These are phyloP conservation scores for Arachis monticola DNA, from an alignment of 331 rosid species.

Conservation along the genomic window DNA sequence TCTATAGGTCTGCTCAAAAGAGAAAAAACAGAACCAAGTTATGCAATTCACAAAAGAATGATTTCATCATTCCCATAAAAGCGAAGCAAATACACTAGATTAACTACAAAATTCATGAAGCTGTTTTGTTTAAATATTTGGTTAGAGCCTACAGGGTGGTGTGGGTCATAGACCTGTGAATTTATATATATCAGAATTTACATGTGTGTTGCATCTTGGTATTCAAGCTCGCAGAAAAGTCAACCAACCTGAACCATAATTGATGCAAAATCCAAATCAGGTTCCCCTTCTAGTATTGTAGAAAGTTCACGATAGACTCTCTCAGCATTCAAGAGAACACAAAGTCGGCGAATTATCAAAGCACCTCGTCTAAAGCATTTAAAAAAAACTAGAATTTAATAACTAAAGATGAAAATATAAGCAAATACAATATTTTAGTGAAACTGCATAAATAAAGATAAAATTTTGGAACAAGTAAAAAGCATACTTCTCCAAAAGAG, in stretches of 20 bases:
- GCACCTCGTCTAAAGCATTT: slow-evolving; percentile 82
- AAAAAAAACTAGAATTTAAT: slow-evolving; percentile 4
- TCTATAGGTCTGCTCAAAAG: slow-evolving; percentile 10
- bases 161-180: slow-evolving; percentile 6
- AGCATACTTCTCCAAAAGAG: slow-evolving; percentile 91
- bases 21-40: neutral
- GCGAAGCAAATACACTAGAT: slow-evolving; percentile 24
- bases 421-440: slow-evolving; percentile 27
- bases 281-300: slow-evolving; percentile 80
- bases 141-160: neutral
- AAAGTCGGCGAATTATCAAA: slow-evolving; percentile 87
- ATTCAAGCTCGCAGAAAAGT: slow-evolving; percentile 40
- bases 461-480: slow-evolving; percentile 31
- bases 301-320: slow-evolving; percentile 92
- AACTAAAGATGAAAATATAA: neutral
- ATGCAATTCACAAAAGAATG: neutral
- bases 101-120: slow-evolving; percentile 1
- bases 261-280: slow-evolving; percentile 89
- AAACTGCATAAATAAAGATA: slow-evolving; percentile 26
- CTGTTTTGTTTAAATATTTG: neutral
- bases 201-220: slow-evolving; percentile 5
- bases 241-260: slow-evolving; percentile 89
- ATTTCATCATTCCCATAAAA: slow-evolving; percentile 16
- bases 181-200: slow-evolving; percentile 12
- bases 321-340: slow-evolving; percentile 97